Conservation (phyloP, 1,284 basidiomycete genomes). For the Exobasidium rhododendri region DNA sequence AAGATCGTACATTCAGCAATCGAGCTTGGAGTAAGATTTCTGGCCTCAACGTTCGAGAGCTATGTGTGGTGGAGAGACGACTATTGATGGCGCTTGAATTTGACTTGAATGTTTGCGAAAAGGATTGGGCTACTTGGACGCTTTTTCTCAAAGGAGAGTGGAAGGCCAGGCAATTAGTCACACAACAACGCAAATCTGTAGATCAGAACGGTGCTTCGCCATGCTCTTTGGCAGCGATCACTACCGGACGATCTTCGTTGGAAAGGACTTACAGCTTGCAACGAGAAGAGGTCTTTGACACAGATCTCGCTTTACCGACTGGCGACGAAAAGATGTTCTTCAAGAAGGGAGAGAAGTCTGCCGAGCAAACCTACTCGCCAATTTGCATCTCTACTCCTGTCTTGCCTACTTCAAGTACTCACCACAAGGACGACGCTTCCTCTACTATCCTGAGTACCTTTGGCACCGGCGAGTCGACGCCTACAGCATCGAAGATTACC, state of each 20-base stretch:
- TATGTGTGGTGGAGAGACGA: constrained; percentile 57
- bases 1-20: constrained; percentile 88
- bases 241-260: neutral
- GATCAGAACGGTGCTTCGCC: no score
- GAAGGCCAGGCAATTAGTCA: no score
- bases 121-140: constrained; percentile 45
- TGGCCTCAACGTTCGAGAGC: constrained; percentile 56
- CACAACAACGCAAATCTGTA: no score
- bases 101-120: constrained; percentile 52
- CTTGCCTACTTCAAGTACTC: neutral
- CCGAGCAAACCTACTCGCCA: neutral
- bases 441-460: neutral
- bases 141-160: constrained; percentile 5
- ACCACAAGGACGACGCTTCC: neutral
- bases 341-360: neutral
- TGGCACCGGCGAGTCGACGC: neutral
- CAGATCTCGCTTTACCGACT: neutral
- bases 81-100: constrained; percentile 57
- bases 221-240: neutral
- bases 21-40: constrained; percentile 74
- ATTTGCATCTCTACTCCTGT: neutral
- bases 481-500: neutral
- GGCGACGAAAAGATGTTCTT: neutral
- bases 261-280: neutral
- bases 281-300: neutral